These are phyloP conservation scores for Rutstroemia sp. DNA, from an alignment of 2,329 filamentous ascomycete genomes.

Conservation along the genomic window DNA sequence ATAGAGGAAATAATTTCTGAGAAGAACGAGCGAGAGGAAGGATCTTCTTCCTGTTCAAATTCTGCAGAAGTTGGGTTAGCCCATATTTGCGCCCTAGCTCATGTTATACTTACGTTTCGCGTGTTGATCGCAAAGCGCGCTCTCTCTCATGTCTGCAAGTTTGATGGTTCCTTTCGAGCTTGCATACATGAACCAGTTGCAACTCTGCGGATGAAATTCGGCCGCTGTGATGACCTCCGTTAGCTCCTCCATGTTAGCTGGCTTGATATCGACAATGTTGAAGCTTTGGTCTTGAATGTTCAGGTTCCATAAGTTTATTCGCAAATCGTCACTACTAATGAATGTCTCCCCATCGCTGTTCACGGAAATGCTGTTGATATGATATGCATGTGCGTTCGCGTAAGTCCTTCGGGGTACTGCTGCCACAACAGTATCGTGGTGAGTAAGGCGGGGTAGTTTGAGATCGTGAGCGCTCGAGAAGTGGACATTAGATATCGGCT, in stretches of 20 bases:
- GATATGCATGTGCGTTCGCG: conserved; percentile 96
- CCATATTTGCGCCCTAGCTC: neutral
- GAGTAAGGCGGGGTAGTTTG: conserved; percentile 91
- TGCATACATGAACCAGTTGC: conserved; percentile 99
- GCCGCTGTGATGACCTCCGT: conserved; percentile 98
- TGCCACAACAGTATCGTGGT: conserved; percentile 96
- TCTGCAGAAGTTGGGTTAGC: conserved; percentile 45
- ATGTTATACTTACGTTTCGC: conserved; percentile 63
- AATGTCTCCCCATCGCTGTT: conserved; percentile 99
- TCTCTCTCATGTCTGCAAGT: conserved; percentile 96
- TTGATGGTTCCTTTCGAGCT: conserved; percentile 99
- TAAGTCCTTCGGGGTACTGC: conserved; percentile 94
- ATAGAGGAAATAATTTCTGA: conserved; percentile 99
- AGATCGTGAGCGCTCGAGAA: conserved; percentile 79
- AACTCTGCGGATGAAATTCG: conserved; percentile 93
- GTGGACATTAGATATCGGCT: conserved; percentile 61
- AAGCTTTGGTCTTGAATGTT: conserved; percentile 99
- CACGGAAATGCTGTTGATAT: conserved; percentile 99
- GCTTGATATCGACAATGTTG: conserved; percentile 99
- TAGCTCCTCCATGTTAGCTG: conserved; percentile 98
- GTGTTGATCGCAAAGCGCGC: conserved; percentile 90
- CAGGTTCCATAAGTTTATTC: conserved; percentile 98
- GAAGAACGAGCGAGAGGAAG: conserved; percentile 94
- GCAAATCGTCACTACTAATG: conserved; percentile 95
- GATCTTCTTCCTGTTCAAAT: conserved; percentile 98